Conservation (phyloP, 2,329 filamentous ascomycete species). For the Aspergillus vadensis region DNA sequence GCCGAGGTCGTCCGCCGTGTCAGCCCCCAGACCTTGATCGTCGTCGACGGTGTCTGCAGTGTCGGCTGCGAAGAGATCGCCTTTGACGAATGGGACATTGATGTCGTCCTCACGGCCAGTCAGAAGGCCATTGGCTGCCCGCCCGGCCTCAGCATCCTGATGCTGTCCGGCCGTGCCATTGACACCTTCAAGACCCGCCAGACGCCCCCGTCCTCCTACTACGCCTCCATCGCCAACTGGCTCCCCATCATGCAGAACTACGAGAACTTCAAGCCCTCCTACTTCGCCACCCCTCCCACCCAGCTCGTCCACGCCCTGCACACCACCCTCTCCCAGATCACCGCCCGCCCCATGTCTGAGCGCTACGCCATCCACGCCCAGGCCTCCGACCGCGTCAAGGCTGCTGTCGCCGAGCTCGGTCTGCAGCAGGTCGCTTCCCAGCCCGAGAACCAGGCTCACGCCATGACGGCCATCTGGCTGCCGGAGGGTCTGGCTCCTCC, state of each 20-base stretch:
- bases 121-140: constrained; percentile 98
- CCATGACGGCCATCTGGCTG: constrained; percentile 97
- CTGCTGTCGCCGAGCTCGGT: constrained; percentile 75
- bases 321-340: constrained; percentile 82
- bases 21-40: constrained; percentile 84
- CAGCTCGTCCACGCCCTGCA: constrained; percentile 92
- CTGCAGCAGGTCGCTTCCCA: constrained; percentile 83
- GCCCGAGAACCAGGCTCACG: constrained; percentile 89
- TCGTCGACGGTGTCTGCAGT: constrained; percentile 96
- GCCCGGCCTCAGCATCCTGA: constrained; percentile 89
- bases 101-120: constrained; percentile 88
- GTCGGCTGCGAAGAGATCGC: constrained; percentile 94
- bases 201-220: constrained; percentile 82
- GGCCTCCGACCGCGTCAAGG: constrained; percentile 83
- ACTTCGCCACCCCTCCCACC: constrained; percentile 95
- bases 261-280: constrained; percentile 94
- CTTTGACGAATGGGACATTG: constrained; percentile 92
- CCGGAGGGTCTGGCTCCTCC: constrained; percentile 79
- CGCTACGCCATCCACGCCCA: constrained; percentile 80
- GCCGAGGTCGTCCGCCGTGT: constrained; percentile 81
- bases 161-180: constrained; percentile 88
- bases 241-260: constrained; percentile 98
- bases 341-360: constrained; percentile 75
- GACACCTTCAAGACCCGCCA: constrained; percentile 77
- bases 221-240: constrained; percentile 97